phyloP scores from a whole-genome alignment of 2,329 filamentous ascomycete species.

The Pseudogymnoascus sp. region DNA sequence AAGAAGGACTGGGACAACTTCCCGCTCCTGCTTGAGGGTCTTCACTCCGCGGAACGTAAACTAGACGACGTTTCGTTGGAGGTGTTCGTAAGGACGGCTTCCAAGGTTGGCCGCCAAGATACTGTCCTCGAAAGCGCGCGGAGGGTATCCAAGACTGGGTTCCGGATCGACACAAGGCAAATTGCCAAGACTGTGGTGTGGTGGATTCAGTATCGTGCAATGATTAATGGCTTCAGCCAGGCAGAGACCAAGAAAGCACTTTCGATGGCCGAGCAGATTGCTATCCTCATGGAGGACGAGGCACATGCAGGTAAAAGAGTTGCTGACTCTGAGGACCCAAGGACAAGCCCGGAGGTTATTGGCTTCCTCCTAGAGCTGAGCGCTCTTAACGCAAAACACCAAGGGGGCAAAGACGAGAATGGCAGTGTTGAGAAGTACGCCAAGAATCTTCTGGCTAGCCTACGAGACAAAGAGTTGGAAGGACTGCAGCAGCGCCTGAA shows the following conservation, averaged over 20 bases:
- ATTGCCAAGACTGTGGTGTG: constrained; percentile 19
- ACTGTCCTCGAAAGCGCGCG: constrained; percentile 26
- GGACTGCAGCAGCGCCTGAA: background rate
- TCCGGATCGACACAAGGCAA: constrained; percentile 19
- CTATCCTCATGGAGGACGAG: constrained; percentile 24
- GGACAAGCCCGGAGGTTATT: constrained; percentile 34
- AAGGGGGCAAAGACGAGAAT: constrained; percentile 32
- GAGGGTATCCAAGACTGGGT: constrained; percentile 23
- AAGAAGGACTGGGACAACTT: constrained; percentile 29
- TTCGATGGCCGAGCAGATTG: constrained; percentile 25
- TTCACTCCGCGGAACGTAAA: constrained; percentile 15
- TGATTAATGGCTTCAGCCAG: constrained; percentile 17
- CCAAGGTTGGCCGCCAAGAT: constrained; percentile 20
- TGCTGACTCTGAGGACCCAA: constrained; percentile 28
- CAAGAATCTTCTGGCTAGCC: constrained; percentile 20
- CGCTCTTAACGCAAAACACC: constrained; percentile 34
- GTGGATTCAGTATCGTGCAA: constrained; percentile 21
- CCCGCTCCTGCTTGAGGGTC: constrained; percentile 26
- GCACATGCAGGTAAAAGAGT: constrained; percentile 18
- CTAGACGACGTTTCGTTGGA: background rate
- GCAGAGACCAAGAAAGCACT: constrained; percentile 24
- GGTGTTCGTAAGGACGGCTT: constrained; percentile 18
- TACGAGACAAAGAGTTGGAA: constrained; percentile 17
- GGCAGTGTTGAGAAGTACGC: constrained; percentile 35
- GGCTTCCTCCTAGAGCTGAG: constrained; percentile 37